Evolutionary conservation across 2,329 filamentous ascomycete genomes (phyloP).

Genomic region (Claviceps capensis): DNA sequence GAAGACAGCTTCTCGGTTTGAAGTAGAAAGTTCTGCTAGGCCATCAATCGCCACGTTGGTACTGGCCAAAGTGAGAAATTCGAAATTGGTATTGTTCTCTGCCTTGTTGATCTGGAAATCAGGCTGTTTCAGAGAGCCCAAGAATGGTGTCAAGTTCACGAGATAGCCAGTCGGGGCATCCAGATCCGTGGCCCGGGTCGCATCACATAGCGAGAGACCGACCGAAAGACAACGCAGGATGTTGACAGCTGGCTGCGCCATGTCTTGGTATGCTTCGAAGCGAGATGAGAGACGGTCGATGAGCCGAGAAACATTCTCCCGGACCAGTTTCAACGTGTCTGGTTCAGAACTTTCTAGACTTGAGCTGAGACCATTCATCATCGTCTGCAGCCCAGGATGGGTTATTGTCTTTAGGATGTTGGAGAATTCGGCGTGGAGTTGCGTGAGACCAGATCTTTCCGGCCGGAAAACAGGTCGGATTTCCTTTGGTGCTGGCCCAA

Average conservation of each 20-base stretch:
- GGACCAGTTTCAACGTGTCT: conserved; percentile 34
- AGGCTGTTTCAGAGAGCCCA: conserved; percentile 32
- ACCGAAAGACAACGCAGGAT: conserved; percentile 69
- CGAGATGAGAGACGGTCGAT: conserved; percentile 53
- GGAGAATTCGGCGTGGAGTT: conserved; percentile 71
- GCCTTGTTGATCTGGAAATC: conserved; percentile 10
- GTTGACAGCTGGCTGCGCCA: conserved; percentile 63
- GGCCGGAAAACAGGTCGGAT: conserved; percentile 60
- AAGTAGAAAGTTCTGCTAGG: conserved; percentile 22
- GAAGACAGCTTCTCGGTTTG: conserved; percentile 42
- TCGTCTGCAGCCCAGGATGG: conserved; percentile 16
- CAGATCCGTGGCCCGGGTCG: conserved; percentile 27
- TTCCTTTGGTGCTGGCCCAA: conserved; percentile 54
- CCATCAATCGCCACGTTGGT: conserved; percentile 33
- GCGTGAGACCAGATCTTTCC: conserved; percentile 47
- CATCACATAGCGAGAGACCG: conserved; percentile 51
- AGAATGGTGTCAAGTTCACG: conserved; percentile 37
- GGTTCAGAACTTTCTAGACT: conserved; percentile 9
- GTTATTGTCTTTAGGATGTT: conserved; percentile 57
- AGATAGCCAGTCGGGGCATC: conserved; percentile 24
- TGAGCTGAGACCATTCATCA: conserved; percentile 9
- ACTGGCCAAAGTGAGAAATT: conserved; percentile 26
- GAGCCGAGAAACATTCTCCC: conserved; percentile 51
- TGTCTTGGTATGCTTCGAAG: conserved; percentile 73
- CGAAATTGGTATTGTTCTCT: conserved; percentile 21